Percentiles rank a stretch among this genome's conserved stretches.
These are phyloP conservation scores for Trichoderma asperellum DNA, from an alignment of 2,329 filamentous ascomycete species.

Conservation along the genomic window DNA sequence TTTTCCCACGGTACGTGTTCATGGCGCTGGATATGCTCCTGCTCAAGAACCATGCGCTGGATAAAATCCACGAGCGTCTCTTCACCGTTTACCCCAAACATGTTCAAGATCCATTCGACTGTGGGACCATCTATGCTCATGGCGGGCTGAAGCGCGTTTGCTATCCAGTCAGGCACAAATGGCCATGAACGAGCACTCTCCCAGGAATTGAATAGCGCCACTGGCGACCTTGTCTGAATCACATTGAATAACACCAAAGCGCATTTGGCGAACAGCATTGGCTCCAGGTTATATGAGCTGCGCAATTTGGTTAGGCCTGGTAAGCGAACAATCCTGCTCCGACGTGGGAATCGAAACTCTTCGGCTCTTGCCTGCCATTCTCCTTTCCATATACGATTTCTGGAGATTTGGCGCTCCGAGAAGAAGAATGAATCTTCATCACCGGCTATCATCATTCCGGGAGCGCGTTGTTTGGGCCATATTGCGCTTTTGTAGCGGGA, in stretches of 20 bases:
- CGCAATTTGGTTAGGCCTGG: conserved; percentile 35
- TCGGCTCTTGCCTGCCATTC: conserved; percentile 36
- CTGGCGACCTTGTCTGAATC: conserved; percentile 38
- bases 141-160: conserved; percentile 40
- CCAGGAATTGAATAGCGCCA: conserved; percentile 43
- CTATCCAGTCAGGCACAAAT: conserved; percentile 44
- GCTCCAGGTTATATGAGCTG: conserved; percentile 32
- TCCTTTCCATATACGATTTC: conserved; percentile 38
- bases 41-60: conserved; percentile 36
- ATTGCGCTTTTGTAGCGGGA: conserved; percentile 40
- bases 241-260: conserved; percentile 43
- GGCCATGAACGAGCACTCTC: conserved; percentile 45
- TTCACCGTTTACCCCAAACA: conserved; percentile 35
- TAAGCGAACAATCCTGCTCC: conserved; percentile 39
- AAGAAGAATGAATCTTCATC: conserved; percentile 34
- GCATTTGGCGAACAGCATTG: conserved; percentile 40
- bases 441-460: conserved; percentile 42
- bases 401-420: conserved; percentile 32
- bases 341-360: conserved; percentile 40
- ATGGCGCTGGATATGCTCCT: conserved; percentile 35
- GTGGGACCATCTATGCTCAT: conserved; percentile 47
- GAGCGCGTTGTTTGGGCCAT: conserved; percentile 42
- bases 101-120: conserved; percentile 43
- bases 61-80: conserved; percentile 41
- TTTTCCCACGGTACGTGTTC: conserved; percentile 44